Conservation (phyloP, 441 rosid genomes). For the Kokia cookei region DNA sequence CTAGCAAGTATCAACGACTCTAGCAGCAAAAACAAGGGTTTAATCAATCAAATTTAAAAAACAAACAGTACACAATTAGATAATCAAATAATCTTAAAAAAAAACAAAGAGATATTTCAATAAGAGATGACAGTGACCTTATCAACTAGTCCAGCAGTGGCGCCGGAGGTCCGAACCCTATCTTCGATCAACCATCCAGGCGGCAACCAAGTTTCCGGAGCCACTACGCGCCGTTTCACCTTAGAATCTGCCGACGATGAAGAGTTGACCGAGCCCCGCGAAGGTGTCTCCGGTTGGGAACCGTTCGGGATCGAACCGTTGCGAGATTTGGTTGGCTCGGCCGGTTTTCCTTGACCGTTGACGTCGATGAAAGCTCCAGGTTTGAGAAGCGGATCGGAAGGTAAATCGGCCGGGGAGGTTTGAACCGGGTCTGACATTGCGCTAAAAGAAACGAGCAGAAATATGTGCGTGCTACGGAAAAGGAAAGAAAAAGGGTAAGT, state of each 20-base stretch:
- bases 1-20: neutral
- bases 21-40: neutral
- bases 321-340: slow-evolving; percentile 3
- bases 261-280: neutral
- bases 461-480: neutral
- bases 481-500: neutral
- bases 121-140: slow-evolving; percentile 35
- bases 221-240: slow-evolving; percentile 18
- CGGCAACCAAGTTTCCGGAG: slow-evolving; percentile 52
- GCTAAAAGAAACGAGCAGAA: neutral
- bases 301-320: neutral
- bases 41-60: neutral
- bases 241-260: slow-evolving; percentile 10
- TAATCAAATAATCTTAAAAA: neutral
- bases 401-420: neutral
- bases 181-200: slow-evolving; percentile 68
- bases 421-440: slow-evolving; percentile 3
- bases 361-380: slow-evolving; percentile 29
- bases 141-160: slow-evolving; percentile 61
- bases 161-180: slow-evolving; percentile 56
- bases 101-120: neutral
- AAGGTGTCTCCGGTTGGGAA: slow-evolving; percentile 2
- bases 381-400: slow-evolving; percentile 32
- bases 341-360: neutral
- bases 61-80: neutral